These are phyloP conservation scores for Tulasnella sp. DNA, from an alignment of 768 basidiomycete species.

Conservation along the genomic window DNA sequence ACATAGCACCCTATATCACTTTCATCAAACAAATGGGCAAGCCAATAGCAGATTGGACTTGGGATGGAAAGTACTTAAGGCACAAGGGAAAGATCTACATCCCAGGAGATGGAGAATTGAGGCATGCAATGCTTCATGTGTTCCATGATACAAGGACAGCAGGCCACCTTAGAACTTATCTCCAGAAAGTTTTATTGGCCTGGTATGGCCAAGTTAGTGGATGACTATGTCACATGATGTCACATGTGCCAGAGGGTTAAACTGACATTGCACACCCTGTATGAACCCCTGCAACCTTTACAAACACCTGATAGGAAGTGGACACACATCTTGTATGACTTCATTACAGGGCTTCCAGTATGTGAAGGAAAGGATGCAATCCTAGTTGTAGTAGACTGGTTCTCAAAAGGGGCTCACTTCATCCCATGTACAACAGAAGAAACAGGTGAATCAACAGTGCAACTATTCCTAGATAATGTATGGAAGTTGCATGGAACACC, in stretches of 20 bases:
- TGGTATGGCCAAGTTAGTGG: constrained; percentile 16
- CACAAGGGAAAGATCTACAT: neutral
- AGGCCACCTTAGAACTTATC: constrained; percentile 19
- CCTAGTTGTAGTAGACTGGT: constrained; percentile 2
- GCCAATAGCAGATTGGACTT: no score
- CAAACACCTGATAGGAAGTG: constrained; percentile 23
- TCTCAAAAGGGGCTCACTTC: constrained; percentile 4
- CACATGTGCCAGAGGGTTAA: constrained; percentile 21
- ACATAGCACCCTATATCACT: no score
- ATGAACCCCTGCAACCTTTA: constrained; percentile 22
- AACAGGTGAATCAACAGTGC: neutral
- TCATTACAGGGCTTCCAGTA: constrained; percentile 14
- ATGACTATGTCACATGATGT: constrained; percentile 23
- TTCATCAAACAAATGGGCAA: no score
- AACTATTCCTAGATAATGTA: constrained; percentile 5
- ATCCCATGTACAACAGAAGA: neutral
- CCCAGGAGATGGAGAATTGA: neutral
- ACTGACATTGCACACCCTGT: neutral
- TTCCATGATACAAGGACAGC: constrained; percentile 9
- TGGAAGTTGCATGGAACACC: constrained; percentile 7
- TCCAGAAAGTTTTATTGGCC: constrained; percentile 20
- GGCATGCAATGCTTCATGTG: neutral
- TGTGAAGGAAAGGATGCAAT: constrained; percentile 4
- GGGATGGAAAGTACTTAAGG: no score
- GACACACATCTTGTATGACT: constrained; percentile 24